These are phyloP conservation scores for Aspergillus carlsbadensis DNA, from an alignment of 495 filamentous ascomycete genomes.

Conservation along the genomic window DNA sequence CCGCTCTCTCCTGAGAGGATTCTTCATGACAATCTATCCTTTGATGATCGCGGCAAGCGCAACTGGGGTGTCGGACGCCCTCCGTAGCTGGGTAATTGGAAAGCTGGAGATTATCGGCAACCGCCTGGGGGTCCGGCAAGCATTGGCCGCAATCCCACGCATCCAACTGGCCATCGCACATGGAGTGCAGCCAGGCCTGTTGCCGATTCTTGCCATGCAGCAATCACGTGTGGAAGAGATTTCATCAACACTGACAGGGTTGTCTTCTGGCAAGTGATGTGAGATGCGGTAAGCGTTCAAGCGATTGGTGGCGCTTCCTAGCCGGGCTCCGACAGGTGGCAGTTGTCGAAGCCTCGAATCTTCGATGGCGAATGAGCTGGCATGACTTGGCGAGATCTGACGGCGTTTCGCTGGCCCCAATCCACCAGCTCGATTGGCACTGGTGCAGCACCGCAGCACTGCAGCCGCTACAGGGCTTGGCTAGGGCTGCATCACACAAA, in stretches of 20 bases:
- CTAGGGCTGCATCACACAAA: background rate
- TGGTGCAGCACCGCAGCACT: background rate
- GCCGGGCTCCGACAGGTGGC: background rate
- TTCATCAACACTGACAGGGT: background rate
- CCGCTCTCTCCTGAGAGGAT: background rate
- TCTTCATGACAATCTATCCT: conserved; percentile 5
- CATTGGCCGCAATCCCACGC: conserved; percentile 4
- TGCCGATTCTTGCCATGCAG: background rate
- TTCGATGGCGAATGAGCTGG: background rate
- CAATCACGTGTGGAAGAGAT: background rate
- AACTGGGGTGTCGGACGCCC: conserved; percentile 1
- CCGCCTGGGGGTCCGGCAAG: conserved; percentile 1
- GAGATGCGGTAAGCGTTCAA: background rate
- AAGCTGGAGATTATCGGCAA: background rate
- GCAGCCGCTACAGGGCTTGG: background rate
- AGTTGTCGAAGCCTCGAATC: too few relatives aligned
- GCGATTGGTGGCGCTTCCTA: background rate
- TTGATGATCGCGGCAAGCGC: conserved; percentile 4
- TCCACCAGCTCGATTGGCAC: background rate
- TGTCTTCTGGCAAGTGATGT: background rate
- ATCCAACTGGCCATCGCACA: conserved; percentile 2
- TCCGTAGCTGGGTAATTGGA: conserved; percentile 2
- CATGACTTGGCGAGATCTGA: conserved; percentile 1
- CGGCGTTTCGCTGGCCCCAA: background rate
- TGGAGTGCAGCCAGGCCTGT: background rate